Base-by-base conservation (phyloP, 345 rosid genomes). In the Aquilaria sinensis region DNA sequence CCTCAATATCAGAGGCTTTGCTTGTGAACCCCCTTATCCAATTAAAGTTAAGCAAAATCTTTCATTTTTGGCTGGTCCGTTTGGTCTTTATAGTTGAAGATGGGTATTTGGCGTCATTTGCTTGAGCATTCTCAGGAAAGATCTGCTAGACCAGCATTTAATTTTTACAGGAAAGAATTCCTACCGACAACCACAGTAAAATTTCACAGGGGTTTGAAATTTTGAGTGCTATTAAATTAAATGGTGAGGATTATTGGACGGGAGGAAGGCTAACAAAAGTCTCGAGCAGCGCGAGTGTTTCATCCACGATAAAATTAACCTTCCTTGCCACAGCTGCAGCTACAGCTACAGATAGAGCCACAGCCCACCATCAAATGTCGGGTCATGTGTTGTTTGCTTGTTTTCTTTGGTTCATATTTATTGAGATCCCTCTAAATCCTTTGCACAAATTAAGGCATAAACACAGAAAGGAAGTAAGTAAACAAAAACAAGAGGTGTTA, bases 341-440 rank as follows among this genome's bases (percentile, higher is more conserved):
- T 23, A 23, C 23, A 23, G 23, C 23, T 23, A 23, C 23, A 23
- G 23, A 23, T 37, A 37, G 7, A 9, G 43, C 7, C 43, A 37
- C 8, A 4, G 43, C 43, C 82, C 89, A 77, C 81, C 79, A 79
- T 34, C 9, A 64, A 37, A 33, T 81, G 86, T 81, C 84, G 83
- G 79, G 51, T 68, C 79, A 66, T 70, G 30, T 33, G 67, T 64
- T 67, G 47, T 53, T 70, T 64, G 3, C 43, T 37, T 37, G 43
- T 37, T 37, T 37, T 37, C 43, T 37, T 37, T 37, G 43, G 43
- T 37, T 37, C 43, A 37, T 3, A 23, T 23, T 23, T 23, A 23
- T 23, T 23, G 23, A 23, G 23, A 23, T 23, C 70, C 58, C 65
- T 51, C 68, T 16, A 31, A 34, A 29, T 31, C 60, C 55, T 61